Conservation (phyloP, 2,329 filamentous ascomycete species). For the Drechslerella dactyloides region DNA sequence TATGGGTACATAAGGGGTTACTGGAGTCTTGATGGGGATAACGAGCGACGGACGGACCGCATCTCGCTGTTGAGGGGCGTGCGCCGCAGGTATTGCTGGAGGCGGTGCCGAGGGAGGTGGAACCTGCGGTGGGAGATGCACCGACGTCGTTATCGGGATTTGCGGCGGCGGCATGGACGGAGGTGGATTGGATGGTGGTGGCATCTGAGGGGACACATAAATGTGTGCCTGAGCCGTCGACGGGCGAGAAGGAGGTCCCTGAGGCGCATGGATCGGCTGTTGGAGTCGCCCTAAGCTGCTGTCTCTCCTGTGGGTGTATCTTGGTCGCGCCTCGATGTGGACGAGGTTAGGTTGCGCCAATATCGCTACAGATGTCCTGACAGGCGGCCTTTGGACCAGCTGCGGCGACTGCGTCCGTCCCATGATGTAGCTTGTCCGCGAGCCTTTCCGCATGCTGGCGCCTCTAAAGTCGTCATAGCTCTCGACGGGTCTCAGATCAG, state of each 20-base stretch:
- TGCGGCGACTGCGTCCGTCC: conserved; percentile 43
- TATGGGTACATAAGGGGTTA: conserved; percentile 7
- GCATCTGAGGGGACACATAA: conserved; percentile 39
- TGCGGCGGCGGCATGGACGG: conserved; percentile 9
- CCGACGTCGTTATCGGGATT: not conserved
- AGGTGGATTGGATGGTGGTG: conserved; percentile 38
- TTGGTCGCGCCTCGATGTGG: conserved; percentile 36
- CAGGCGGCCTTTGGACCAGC: conserved; percentile 33
- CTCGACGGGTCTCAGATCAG: conserved; percentile 59
- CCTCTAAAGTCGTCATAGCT: conserved; percentile 29
- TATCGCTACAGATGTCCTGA: conserved; percentile 46
- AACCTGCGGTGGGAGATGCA: conserved; percentile 18
- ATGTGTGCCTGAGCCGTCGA: conserved; percentile 19
- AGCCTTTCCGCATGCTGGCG: conserved; percentile 39
- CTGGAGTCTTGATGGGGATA: conserved; percentile 25
- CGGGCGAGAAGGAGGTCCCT: conserved; percentile 17
- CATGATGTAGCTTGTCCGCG: conserved; percentile 35
- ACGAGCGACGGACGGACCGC: conserved; percentile 31
- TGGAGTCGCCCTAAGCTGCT: conserved; percentile 21
- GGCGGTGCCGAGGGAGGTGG: conserved; percentile 41
- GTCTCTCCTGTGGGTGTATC: conserved; percentile 37
- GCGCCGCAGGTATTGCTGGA: conserved; percentile 35
- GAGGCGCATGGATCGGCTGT: conserved; percentile 23
- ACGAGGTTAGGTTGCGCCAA: conserved; percentile 40
- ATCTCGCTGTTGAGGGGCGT: conserved; percentile 19